These are phyloP conservation scores for Scheffersomyces amazonensis DNA, from an alignment of 805 yeast genomes.

Conservation along the genomic window DNA sequence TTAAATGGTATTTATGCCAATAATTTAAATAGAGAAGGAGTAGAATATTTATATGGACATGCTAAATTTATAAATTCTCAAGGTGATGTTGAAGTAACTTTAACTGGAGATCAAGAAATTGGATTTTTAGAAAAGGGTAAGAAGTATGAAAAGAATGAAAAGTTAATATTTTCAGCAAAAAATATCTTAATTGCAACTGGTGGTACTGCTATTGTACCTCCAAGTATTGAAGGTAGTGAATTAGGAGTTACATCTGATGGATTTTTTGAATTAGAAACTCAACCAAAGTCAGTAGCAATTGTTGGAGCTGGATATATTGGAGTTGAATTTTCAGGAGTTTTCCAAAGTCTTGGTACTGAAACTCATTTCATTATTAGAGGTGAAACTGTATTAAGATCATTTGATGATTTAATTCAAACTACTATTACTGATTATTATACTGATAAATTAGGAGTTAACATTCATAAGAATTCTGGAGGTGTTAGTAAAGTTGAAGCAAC, in stretches of 20 bases:
- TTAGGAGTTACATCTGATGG: conserved; percentile 87
- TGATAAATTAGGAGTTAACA: conserved; percentile 70
- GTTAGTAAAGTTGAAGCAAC: conserved; percentile 33
- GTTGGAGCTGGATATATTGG: conserved; percentile 99
- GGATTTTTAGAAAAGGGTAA: conserved; percentile 28
- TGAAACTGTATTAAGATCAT: conserved; percentile 82
- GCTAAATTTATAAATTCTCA: conserved; percentile 65
- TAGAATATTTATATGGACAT: conserved; percentile 81
- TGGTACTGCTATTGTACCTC: conserved; percentile 76
- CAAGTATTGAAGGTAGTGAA: conserved; percentile 73
- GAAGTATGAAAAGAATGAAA: conserved; percentile 46
- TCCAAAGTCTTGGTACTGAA: conserved; percentile 82
- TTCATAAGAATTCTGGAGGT: conserved; percentile 63
- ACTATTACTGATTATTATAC: conserved; percentile 79
- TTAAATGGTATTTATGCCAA: conserved; percentile 92
- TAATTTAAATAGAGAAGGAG: conserved; percentile 85
- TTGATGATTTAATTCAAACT: conserved; percentile 77
- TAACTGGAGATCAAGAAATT: conserved; percentile 39
- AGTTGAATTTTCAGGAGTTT: conserved; percentile 92
- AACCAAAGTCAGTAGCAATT: conserved; percentile 89
- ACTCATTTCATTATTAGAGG: conserved; percentile 89
- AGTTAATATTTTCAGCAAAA: conserved; percentile 68
- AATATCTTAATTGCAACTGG: conserved; percentile 90
- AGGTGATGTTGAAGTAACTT: conserved; percentile 75
- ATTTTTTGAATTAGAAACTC: conserved; percentile 73